A percentile compares a stretch with the other conserved stretches of the same genome.
phyloP scores from a whole-genome alignment of 306 rosid species.

The Quercus robur region DNA sequence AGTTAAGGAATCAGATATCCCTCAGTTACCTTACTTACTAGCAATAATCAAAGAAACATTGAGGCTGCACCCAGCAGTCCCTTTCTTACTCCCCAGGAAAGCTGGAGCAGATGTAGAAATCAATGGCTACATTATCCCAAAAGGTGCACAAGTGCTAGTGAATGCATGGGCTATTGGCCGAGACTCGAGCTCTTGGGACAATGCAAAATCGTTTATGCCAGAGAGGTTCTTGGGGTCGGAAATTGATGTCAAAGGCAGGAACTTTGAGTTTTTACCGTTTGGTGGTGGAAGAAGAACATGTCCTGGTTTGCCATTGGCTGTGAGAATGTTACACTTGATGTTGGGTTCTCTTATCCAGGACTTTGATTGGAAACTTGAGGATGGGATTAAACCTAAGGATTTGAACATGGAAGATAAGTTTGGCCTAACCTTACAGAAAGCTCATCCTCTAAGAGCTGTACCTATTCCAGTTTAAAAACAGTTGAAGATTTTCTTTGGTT shows the following conservation, averaged over 20 bases:
- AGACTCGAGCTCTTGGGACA: too few relatives aligned
- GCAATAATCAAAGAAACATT: constrained; percentile 30
- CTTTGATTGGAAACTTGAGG: constrained; percentile 60
- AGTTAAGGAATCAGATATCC: constrained; percentile 20
- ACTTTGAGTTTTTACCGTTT: constrained; percentile 52
- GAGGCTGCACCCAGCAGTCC: constrained; percentile 15
- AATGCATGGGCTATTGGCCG: constrained; percentile 27
- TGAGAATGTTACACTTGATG: constrained; percentile 43
- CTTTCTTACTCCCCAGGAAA: constrained; percentile 16
- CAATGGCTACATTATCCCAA: constrained; percentile 9
- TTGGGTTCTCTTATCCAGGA: constrained; percentile 44
- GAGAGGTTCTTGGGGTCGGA: constrained; percentile 49
- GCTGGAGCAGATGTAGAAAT: constrained; percentile 17
- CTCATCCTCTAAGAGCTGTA: constrained; percentile 35
- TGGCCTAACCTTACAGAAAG: constrained; percentile 41
- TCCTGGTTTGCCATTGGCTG: constrained; percentile 44
- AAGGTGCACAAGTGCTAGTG: constrained; percentile 22
- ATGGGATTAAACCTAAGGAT: constrained; percentile 21
- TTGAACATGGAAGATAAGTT: constrained; percentile 51
- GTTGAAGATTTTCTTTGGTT: too few relatives aligned
- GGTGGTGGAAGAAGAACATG: constrained; percentile 48
- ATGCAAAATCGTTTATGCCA: constrained; percentile 28
- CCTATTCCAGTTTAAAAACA: constrained; percentile 11
- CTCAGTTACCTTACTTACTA: constrained; percentile 25
- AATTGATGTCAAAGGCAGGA: constrained; percentile 37